Evolutionary conservation across 2,329 filamentous ascomycete genomes (phyloP).

Genomic region (Monilinia polystroma): DNA sequence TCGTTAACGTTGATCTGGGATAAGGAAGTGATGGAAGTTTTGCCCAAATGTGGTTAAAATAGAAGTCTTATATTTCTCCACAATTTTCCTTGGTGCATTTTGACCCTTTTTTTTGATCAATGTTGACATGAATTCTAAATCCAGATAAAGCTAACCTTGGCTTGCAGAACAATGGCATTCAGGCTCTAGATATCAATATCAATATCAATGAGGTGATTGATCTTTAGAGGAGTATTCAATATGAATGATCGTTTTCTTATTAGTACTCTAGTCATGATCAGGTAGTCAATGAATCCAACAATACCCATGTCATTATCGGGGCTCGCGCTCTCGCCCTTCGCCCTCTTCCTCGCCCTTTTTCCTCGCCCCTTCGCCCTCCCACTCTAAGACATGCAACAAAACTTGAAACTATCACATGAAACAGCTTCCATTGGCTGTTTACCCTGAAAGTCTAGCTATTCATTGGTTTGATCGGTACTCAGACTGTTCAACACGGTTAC

Average conservation of each 20-base stretch:
- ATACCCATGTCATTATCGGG: background rate
- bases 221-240: background rate
- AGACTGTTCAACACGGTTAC: background rate
- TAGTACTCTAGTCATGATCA: no score
- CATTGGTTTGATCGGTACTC: background rate
- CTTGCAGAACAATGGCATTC: background rate
- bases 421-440: background rate
- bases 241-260: background rate
- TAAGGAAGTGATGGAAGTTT: slow-evolving; percentile 28
- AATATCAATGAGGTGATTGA: background rate
- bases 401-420: background rate
- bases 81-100: slow-evolving; percentile 9
- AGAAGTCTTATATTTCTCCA: slow-evolving; percentile 9
- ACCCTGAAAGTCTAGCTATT: background rate
- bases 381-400: slow-evolving; percentile 21
- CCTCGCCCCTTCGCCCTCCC: slow-evolving; percentile 1
- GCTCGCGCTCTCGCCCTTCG: background rate
- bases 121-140: background rate
- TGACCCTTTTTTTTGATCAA: background rate
- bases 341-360: background rate
- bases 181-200: background rate
- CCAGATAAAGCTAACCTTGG: background rate
- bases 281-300: background rate
- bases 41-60: slow-evolving; percentile 28
- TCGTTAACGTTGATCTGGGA: slow-evolving; percentile 21